Evolutionary conservation across 768 basidiomycete species (phyloP).

Genomic region (Lactarius psammicola): DNA sequence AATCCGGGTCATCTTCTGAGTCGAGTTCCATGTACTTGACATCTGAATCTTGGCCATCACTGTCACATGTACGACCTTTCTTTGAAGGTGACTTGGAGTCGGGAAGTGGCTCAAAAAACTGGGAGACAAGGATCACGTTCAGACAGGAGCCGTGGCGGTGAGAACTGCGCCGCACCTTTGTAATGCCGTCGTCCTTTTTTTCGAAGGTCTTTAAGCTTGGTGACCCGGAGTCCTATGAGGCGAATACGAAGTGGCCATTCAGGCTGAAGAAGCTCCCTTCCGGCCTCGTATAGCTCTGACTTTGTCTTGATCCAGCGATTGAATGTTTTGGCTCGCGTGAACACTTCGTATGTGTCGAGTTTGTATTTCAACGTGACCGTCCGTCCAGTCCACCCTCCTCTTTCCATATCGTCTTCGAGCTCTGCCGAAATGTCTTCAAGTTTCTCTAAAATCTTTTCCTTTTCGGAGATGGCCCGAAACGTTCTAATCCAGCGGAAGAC

Average conservation of each 20-base stretch:
- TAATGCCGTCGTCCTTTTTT: constrained; percentile 56
- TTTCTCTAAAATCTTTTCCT: constrained; percentile 66
- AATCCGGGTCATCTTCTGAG: constrained; percentile 29
- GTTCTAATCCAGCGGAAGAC: constrained; percentile 49
- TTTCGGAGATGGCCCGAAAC: constrained; percentile 65
- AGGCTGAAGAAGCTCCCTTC: constrained; percentile 75
- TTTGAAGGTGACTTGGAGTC: constrained; percentile 40
- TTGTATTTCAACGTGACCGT: constrained; percentile 94
- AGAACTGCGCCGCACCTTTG: constrained; percentile 51
- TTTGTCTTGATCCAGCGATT: constrained; percentile 70
- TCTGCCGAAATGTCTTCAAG: constrained; percentile 80
- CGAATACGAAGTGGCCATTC: constrained; percentile 80
- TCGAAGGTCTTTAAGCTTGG: constrained; percentile 83
- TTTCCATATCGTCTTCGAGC: constrained; percentile 75
- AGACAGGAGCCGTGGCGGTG: background rate
- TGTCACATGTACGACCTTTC: constrained; percentile 37
- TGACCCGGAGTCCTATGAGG: constrained; percentile 84
- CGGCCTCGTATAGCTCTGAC: constrained; percentile 77
- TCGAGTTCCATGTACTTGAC: constrained; percentile 52
- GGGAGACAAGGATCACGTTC: background rate
- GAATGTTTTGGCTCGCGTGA: constrained; percentile 81
- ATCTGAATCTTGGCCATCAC: constrained; percentile 37
- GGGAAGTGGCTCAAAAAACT: constrained; percentile 58
- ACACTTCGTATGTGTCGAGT: constrained; percentile 84
- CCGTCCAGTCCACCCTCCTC: constrained; percentile 80